Evolutionary conservation across 1,284 basidiomycete species (phyloP), one percentile per base, ranked within the genome.

Genomic region (Naganishia sp.): DNA sequence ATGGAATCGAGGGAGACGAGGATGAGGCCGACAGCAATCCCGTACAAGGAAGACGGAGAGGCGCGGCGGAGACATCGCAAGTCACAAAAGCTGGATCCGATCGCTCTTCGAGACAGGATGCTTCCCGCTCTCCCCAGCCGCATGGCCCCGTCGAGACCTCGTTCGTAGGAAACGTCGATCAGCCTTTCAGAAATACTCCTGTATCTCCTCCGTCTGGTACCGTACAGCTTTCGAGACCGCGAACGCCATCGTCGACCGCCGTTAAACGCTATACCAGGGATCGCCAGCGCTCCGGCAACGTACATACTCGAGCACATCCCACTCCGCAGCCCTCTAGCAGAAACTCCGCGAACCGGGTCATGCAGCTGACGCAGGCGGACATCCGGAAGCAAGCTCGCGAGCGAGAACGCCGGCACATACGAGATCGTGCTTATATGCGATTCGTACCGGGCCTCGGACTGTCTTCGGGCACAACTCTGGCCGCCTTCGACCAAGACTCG

Each of bases 351-450:
- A 21, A 42, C 3, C 59, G 59, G 13, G 55, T 45, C 13, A 36
- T 28, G 16, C 36, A 28, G 6, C 13, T 49, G 18, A 61, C 59
- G 21, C 39, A 50, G 6, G 21, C 59, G 9, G 59, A 61, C 33
- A 50, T 61, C 13, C 59, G 59, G 18, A 50, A 61, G 36, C 59
- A 61, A 43, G 59, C 59, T 10, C 59, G 59, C 10, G 59, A 61
- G 31, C 25, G 59, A 23, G 59, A 61, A 25, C 59, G 59, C n/a
- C 48, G 59, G 13, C 59, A 61, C 42, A 48, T 61, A 18, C 59
- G 59, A 9, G 56, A 48, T 65, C 66, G n/a, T 70, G 75, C 60
- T 55, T 75, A 77, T 71, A 18, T 72, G 76, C 65, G 72, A 64
- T 28, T 71, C 75, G 15, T 70, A 69, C 36, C 72, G 69, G 48